Base-by-base conservation (phyloP, 495 filamentous ascomycete species). In the Aspergillus homomorphus region DNA sequence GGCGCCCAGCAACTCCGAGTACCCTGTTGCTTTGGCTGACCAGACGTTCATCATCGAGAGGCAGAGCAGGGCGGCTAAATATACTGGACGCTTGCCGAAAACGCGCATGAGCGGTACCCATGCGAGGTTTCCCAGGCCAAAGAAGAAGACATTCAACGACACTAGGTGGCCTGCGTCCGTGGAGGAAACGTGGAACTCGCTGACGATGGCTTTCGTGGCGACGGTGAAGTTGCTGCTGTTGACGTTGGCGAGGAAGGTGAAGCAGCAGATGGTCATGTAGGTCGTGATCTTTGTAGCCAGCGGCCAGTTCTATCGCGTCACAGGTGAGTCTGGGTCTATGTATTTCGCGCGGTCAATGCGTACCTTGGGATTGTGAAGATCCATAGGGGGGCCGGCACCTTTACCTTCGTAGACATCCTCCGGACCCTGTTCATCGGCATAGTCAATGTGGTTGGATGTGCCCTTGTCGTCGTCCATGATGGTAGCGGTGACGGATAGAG, bases 171-270 rank as follows among this genome's bases (percentile, higher is more conserved):
- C 65, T 16, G 65, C 65, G 22, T 68, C 56, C 7, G 69, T 72
- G 24, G 67, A 65, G 14, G 52, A 61, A 20, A 68, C 67, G 22
- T 62, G 28, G 30, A 72, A 72, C 23, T 69, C 68, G 18, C 62
- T 49, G 51, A 68, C 62, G 22, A 73, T 60, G 15, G 66, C 62
- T 42, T 66, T 54, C 3, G 62, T 69, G 14, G 70, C 70, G 23
- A 73, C 70, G 10, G 68, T 66, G 45, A 73, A 71, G 44, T 71
- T 71, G 52, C 68, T 71, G 50, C 62, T 62, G 53, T 73, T 73
- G 42, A 69, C 62, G 22, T 68, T 71, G 53, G 68, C 68, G 18
- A 71, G 57, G 52, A 73, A 69, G 33, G 70, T 73, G 53, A 66
- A 73, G 24, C 55, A 66, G 61, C 69, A 72, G 24, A 72, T 66